Percentiles rank a stretch among this genome's conserved stretches.
Evolutionary conservation across 139 green algal species (phyloP).

Genomic region (Coelastrella sp.): DNA sequence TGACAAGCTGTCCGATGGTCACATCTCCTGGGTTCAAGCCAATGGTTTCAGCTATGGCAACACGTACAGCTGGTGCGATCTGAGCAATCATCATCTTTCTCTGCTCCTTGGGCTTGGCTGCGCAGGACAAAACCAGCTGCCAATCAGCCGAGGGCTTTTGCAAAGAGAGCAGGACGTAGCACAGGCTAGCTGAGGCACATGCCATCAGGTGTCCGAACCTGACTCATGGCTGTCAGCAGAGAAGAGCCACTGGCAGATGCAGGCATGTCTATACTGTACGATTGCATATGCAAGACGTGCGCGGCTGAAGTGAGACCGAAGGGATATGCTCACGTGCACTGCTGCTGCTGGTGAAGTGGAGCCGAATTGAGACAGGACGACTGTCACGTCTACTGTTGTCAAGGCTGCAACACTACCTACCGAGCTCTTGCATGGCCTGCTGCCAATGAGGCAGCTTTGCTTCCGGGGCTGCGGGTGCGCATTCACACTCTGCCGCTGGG

Average conservation of each 20-base stretch:
- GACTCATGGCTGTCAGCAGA: background rate
- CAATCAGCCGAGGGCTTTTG: background rate
- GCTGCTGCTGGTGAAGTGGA: background rate
- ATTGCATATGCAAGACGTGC: no score
- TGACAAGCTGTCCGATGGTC: conserved; percentile 67
- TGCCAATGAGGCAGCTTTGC: conserved; percentile 51
- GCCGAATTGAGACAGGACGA: no score
- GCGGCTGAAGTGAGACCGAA: no score
- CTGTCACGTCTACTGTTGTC: background rate
- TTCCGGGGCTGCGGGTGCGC: background rate
- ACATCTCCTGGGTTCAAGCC: conserved; percentile 62
- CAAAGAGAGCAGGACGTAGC: background rate
- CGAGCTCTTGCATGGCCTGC: conserved; percentile 50
- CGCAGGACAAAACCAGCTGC: background rate
- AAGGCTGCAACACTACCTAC: conserved; percentile 3
- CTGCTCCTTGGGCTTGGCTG: conserved; percentile 11
- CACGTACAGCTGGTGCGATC: conserved; percentile 75
- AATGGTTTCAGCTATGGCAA: conserved; percentile 73
- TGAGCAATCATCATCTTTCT: conserved; percentile 62
- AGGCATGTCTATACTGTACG: background rate
- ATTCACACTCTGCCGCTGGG: conserved; percentile 13
- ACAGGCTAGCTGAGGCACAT: no score
- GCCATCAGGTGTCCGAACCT: no score
- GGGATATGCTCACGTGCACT: background rate
- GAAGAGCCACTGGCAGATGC: background rate